phyloP scores from a whole-genome alignment of 2,329 filamentous ascomycete genomes.

The Ophiobolus disseminans region DNA sequence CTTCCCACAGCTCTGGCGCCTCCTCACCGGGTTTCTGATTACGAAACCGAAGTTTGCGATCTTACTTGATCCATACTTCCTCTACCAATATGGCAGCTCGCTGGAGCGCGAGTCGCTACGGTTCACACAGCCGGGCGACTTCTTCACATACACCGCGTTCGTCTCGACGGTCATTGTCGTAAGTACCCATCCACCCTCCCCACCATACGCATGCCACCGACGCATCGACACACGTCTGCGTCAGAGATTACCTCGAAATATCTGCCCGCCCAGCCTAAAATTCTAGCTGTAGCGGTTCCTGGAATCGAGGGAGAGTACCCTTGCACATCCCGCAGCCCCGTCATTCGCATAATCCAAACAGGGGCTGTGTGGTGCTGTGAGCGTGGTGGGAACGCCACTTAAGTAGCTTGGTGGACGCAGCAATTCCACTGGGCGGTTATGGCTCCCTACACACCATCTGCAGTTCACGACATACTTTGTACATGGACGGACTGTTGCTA shows the following conservation, averaged over 20 bases:
- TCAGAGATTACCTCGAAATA: slow-evolving; percentile 63
- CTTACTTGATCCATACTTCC: slow-evolving; percentile 76
- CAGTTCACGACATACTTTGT: slow-evolving; percentile 10
- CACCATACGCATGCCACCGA: neutral
- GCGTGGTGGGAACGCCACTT: slow-evolving; percentile 61
- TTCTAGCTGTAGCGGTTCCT: slow-evolving; percentile 63
- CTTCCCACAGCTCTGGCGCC: slow-evolving; percentile 67
- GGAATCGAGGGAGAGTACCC: slow-evolving; percentile 62
- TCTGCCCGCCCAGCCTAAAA: slow-evolving; percentile 59
- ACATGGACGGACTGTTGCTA: slow-evolving; percentile 28
- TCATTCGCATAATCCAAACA: slow-evolving; percentile 59
- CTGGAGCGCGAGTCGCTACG: slow-evolving; percentile 75
- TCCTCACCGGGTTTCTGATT: slow-evolving; percentile 65
- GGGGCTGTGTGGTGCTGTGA: slow-evolving; percentile 56
- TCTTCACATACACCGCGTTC: slow-evolving; percentile 81
- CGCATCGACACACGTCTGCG: slow-evolving; percentile 22
- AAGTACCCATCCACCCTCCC: slow-evolving; percentile 59
- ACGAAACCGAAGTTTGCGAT: slow-evolving; percentile 64
- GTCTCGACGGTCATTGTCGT: slow-evolving; percentile 76
- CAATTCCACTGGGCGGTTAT: slow-evolving; percentile 65
- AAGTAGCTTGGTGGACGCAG: slow-evolving; percentile 60
- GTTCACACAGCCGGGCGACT: slow-evolving; percentile 77
- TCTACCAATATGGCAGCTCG: slow-evolving; percentile 78
- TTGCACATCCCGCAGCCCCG: slow-evolving; percentile 56
- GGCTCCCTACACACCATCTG: slow-evolving; percentile 67